Evolutionary conservation across 371 early-diverging fungal species (phyloP).

Genomic region (Lichtheimia hyalospora): DNA sequence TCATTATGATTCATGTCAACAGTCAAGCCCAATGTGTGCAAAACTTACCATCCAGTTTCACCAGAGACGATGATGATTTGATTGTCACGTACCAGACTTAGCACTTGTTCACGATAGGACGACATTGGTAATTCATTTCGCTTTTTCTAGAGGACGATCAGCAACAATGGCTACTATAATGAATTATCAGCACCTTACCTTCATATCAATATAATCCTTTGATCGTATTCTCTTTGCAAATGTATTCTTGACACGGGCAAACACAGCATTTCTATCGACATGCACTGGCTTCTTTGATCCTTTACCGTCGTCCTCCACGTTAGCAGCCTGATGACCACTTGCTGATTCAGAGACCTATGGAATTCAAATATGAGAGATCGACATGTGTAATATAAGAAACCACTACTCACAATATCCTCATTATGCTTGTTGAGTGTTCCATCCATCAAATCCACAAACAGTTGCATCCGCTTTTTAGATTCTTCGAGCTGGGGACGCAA

Average conservation of each 20-base stretch:
- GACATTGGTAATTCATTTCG: constrained; percentile 65
- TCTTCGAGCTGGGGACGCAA: constrained; percentile 21
- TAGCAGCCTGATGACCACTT: too few species aligned
- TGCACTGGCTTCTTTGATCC: background rate
- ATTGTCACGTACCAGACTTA: constrained; percentile 50
- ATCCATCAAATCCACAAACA: constrained; percentile 27
- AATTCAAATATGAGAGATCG: background rate
- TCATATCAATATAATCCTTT: constrained; percentile 37
- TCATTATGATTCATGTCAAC: background rate
- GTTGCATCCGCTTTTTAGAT: constrained; percentile 26
- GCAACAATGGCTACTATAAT: too few species aligned
- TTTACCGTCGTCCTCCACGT: too few species aligned
- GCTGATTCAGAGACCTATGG: background rate
- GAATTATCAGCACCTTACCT: constrained; percentile 7
- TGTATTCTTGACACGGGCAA: constrained; percentile 12
- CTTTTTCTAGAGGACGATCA: constrained; percentile 31
- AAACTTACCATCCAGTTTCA: constrained; percentile 79
- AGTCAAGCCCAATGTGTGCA: background rate
- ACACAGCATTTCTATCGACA: constrained; percentile 1
- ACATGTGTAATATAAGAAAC: background rate
- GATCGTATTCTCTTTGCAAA: constrained; percentile 30
- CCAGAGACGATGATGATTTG: constrained; percentile 83
- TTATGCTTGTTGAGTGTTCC: constrained; percentile 2
- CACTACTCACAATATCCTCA: constrained; percentile 8
- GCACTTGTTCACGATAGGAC: constrained; percentile 55